Percentiles rank a stretch among this genome's conserved stretches.
Conservation (phyloP, 2,329 filamentous ascomycete genomes). For the Trichoderma sp. region DNA sequence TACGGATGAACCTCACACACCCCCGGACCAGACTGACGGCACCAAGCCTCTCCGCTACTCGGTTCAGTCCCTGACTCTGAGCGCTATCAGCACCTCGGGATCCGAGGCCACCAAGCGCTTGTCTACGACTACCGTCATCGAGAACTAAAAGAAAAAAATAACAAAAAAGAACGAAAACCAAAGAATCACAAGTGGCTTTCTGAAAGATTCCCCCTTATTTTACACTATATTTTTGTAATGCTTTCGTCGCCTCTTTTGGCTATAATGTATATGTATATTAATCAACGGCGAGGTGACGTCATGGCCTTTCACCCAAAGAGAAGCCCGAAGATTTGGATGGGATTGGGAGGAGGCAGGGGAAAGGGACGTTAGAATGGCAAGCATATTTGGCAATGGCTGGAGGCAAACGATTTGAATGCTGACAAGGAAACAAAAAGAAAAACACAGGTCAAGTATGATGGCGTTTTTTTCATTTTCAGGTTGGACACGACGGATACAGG, state of each 20-base stretch:
- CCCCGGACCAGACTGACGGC: slow-evolving; percentile 34
- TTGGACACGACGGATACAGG: slow-evolving; percentile 21
- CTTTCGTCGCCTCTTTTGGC: slow-evolving; percentile 13
- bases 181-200: background rate
- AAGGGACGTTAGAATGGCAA: background rate
- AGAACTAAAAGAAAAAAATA: background rate
- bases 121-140: slow-evolving; percentile 28
- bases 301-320: background rate
- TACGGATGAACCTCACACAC: slow-evolving; percentile 33
- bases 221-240: background rate
- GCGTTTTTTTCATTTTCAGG: slow-evolving; percentile 14
- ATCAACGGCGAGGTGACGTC: slow-evolving; percentile 4
- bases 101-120: slow-evolving; percentile 28
- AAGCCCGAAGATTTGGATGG: background rate
- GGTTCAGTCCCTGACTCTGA: slow-evolving; percentile 31
- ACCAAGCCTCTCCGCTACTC: slow-evolving; percentile 31
- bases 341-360: background rate
- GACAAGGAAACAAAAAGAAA: slow-evolving; percentile 15
- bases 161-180: background rate
- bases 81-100: slow-evolving; percentile 20
- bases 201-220: background rate
- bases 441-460: slow-evolving; percentile 13
- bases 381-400: slow-evolving; percentile 11
- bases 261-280: slow-evolving; percentile 29
- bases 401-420: slow-evolving; percentile 16